Evolutionary conservation across 1,139 yeast species (phyloP), one percentile per base, ranked within the genome.

Genomic region (Candida frijolesensis): DNA sequence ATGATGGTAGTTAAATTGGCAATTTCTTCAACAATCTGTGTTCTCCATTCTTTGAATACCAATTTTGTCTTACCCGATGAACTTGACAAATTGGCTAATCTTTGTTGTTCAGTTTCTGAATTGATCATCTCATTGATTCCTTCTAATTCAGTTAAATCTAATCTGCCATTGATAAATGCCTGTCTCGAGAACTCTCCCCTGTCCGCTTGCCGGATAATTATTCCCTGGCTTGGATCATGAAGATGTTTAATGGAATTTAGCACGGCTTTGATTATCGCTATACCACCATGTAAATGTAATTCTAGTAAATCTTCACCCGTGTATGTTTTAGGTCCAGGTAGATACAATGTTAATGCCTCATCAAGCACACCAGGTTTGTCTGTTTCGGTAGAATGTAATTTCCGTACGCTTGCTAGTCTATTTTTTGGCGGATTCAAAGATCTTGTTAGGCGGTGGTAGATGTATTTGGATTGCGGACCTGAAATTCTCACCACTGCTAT

Each of bases 281-380:
- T 83, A 7, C 99, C 97, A 2, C 99, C 99, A 66, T 94, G 99
- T 1, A 89, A 67, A 63, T 94, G 98, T 16, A 94, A 66, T 60
- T 94, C 99, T 12, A 92, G 70, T 32, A 87, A 60, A 60, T 94
- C 97, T 66, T 94, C 98, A 0, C 99, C 99, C 0, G 98, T 94
- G 60, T 87, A 95, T 0, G 97, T 86, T n/a, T 75, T 72, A 0
- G 98, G 98, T 1, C 80, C 81, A 19, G 80, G 66, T 67, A 92
- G 91, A 60, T 71, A 87, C 1, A 91, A 60, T 0, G 88, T 76
- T 19, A 94, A 66, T 0, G 97, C 89, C 57, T 88, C 87, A 66
- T 94, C 99, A 3, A 94, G 68, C 1, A 89, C 58, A 1, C 64
- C 55, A 4, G 49, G 30, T 1, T 60, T 41, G 9, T 34, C 16